Evolutionary conservation across 2,329 filamentous ascomycete genomes (phyloP).

Genomic region (Orbilia blumenaviensis): DNA sequence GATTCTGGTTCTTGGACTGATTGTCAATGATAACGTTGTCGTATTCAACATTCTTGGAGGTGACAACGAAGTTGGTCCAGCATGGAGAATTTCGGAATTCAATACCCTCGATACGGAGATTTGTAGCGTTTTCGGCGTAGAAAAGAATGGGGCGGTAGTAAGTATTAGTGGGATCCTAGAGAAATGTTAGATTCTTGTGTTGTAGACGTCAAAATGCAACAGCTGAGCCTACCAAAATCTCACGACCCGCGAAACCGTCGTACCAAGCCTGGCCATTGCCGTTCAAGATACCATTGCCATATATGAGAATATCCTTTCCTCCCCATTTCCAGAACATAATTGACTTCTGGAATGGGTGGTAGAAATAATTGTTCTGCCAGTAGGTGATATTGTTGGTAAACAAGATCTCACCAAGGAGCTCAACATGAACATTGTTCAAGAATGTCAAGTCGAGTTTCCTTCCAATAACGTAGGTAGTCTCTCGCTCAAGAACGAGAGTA

Average conservation of each 20-base stretch:
- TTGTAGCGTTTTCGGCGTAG: conserved; percentile 70
- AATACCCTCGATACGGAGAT: conserved; percentile 68
- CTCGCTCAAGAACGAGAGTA: conserved; percentile 67
- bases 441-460: conserved; percentile 70
- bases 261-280: conserved; percentile 68
- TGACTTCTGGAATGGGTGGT: conserved; percentile 66
- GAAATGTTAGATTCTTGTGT: not conserved
- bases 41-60: conserved; percentile 67
- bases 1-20: conserved; percentile 64
- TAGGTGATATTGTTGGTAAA: conserved; percentile 65
- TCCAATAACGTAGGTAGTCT: conserved; percentile 68
- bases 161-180: conserved; percentile 65
- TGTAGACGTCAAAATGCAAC: conserved; percentile 15
- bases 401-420: conserved; percentile 69
- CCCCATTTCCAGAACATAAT: conserved; percentile 74
- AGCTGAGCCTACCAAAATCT: conserved; percentile 58
- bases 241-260: conserved; percentile 63
- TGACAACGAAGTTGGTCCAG: conserved; percentile 72
- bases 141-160: conserved; percentile 71
- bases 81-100: conserved; percentile 70
- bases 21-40: conserved; percentile 68
- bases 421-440: conserved; percentile 68
- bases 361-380: conserved; percentile 66
- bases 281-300: conserved; percentile 68
- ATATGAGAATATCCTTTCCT: conserved; percentile 70